Percentiles rank a stretch among this genome's conserved stretches.
These are phyloP conservation scores for Cubamyces lactineus DNA, from an alignment of 768 basidiomycete genomes.

Conservation along the genomic window DNA sequence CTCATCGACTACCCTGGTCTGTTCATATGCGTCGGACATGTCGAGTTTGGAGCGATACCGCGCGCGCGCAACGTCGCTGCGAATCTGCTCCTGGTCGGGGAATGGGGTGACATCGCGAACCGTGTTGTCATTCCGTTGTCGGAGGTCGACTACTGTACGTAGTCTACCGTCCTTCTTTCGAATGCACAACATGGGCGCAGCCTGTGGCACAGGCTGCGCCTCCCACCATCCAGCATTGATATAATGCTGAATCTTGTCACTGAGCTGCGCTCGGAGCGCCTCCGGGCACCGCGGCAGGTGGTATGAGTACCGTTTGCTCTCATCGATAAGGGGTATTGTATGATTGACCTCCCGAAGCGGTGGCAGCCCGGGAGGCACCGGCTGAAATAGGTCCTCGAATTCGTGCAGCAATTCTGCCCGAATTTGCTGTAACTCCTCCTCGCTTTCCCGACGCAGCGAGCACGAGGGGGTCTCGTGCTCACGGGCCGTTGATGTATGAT, in stretches of 20 bases:
- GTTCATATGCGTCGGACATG: slow-evolving; percentile 46
- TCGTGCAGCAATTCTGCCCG: slow-evolving; percentile 32
- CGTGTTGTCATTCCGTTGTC: slow-evolving; percentile 46
- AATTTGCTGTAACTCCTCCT: neutral
- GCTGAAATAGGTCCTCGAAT: slow-evolving; percentile 24
- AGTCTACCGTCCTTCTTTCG: slow-evolving; percentile 40
- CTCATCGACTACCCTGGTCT: slow-evolving; percentile 37
- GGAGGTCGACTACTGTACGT: slow-evolving; percentile 39
- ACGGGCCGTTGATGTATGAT: too few species aligned
- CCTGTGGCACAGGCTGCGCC: slow-evolving; percentile 18
- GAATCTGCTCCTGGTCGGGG: slow-evolving; percentile 46
- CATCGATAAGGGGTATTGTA: slow-evolving; percentile 42
- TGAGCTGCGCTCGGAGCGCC: slow-evolving; percentile 32
- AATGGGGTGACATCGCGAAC: slow-evolving; percentile 44
- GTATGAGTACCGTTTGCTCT: slow-evolving; percentile 35
- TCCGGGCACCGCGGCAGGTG: slow-evolving; percentile 39
- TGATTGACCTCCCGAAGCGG: slow-evolving; percentile 46
- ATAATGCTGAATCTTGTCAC: slow-evolving; percentile 38
- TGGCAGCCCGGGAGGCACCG: slow-evolving; percentile 34
- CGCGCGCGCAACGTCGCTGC: slow-evolving; percentile 37
- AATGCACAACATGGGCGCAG: slow-evolving; percentile 39
- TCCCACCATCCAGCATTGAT: slow-evolving; percentile 41
- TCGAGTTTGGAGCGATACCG: slow-evolving; percentile 45
- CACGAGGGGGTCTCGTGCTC: too few species aligned
- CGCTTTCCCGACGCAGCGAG: too few species aligned